Evolutionary conservation across 768 basidiomycete genomes (phyloP), one percentile per base, ranked within the genome.

Genomic region (Arthromyces matolae): DNA sequence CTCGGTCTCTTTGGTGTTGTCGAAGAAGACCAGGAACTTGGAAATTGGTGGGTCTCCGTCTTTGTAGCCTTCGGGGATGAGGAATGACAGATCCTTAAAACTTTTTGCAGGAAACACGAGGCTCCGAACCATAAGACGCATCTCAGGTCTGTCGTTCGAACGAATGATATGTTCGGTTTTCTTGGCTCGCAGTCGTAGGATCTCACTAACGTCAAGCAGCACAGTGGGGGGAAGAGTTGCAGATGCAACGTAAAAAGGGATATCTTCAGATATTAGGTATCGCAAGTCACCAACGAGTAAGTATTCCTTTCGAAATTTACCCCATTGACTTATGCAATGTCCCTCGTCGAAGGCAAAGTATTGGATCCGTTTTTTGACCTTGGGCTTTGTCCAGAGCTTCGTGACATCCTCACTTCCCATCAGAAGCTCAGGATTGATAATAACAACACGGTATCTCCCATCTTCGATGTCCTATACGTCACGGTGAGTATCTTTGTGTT

Each of bases 261-360:
- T 56, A 1, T n/a, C 6, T 4, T 51, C 50, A 2, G 67, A 56
- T 6, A 75, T 53, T 4, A 69, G 45, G 48, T 41, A 48, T 23
- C 31, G 47, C 14, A 48, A 27, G 29, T 41, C n/a, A 1, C 47
- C 39, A 12, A 57, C 63, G 1, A 57, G 61, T 3, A 70, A 34
- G 46, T 72, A 76, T n/a, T 69, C 64, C 3, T 56, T 57, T 0
- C 68, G 55, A 50, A 76, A 75, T 9, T 36, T 44, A 0, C 62
- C 63, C 72, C 72, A 73, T 36, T 63, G 55, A n/a, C 59, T 67
- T 16, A 71, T 60, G 42, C 71, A 71, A 37, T 75, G 72, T 0
- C 56, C 71, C 51, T 75, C 69, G 44, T 75, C 71, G 25, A 70
- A 60, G 6, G 63, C 58, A 12, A 70, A 40, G 32, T 47, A 39